Evolutionary conservation across 768 basidiomycete species (phyloP).

Genomic region (Suillus fuscotomentosus): DNA sequence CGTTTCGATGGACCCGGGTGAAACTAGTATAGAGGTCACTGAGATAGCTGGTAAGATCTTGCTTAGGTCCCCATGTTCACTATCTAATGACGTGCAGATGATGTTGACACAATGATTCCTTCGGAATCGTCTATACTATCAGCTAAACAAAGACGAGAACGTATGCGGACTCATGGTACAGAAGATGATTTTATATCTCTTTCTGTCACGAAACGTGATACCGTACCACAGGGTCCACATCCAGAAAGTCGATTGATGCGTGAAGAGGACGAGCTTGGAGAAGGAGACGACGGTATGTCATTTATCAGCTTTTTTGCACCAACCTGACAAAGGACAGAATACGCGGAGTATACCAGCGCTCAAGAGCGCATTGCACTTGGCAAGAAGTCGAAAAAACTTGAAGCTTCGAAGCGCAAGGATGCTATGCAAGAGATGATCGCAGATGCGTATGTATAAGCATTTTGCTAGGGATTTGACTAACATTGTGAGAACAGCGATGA

Average conservation of each 20-base stretch:
- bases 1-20: conserved; percentile 43
- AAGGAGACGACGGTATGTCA: conserved; percentile 79
- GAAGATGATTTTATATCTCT: conserved; percentile 79
- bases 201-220: conserved; percentile 56
- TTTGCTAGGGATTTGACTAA: not conserved
- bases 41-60: conserved; percentile 31
- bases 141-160: conserved; percentile 76
- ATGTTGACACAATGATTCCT: conserved; percentile 52
- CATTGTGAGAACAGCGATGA: conserved; percentile 51
- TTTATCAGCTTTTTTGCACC: conserved; percentile 3
- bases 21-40: conserved; percentile 32
- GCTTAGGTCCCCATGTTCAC: not conserved
- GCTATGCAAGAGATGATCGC: conserved; percentile 79
- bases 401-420: conserved; percentile 63
- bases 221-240: conserved; percentile 68
- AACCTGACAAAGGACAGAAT: conserved; percentile 48
- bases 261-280: conserved; percentile 87
- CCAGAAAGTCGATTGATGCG: conserved; percentile 79
- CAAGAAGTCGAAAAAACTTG: conserved; percentile 75
- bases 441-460: conserved; percentile 59
- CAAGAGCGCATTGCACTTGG: conserved; percentile 84
- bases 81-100: conserved; percentile 25
- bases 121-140: conserved; percentile 68
- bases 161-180: conserved; percentile 50
- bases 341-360: conserved; percentile 83